Conservation (phyloP, 2,329 filamentous ascomycete species). For the Bretziella fagacearum region DNA sequence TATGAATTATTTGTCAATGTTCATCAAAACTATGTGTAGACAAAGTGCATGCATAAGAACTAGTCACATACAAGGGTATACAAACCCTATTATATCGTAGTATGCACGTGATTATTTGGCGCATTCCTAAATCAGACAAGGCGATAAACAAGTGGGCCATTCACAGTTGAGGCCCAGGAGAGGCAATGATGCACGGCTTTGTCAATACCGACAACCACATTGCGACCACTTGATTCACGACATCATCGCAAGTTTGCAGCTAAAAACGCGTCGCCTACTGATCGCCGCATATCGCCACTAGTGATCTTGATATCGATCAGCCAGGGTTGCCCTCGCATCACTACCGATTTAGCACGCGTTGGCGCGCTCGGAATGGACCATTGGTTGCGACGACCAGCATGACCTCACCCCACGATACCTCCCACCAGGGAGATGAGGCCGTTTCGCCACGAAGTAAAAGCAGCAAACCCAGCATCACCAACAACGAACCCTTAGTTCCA, state of each 20-base stretch:
- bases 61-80: too few relatives aligned
- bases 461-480: background rate
- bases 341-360: slow-evolving; percentile 5
- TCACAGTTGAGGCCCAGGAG: too few relatives aligned
- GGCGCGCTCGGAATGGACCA: slow-evolving; percentile 9
- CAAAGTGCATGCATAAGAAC: too few relatives aligned
- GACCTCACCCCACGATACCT: slow-evolving; percentile 6
- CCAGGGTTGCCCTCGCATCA: background rate
- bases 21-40: too few relatives aligned
- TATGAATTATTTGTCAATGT: too few relatives aligned
- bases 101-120: too few relatives aligned
- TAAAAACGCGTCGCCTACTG: background rate
- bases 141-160: too few relatives aligned
- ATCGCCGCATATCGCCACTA: background rate
- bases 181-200: too few relatives aligned
- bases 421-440: slow-evolving; percentile 18
- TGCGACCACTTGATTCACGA: too few relatives aligned
- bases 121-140: too few relatives aligned
- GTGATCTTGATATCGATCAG: background rate
- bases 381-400: slow-evolving; percentile 8
- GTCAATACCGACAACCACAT: too few relatives aligned
- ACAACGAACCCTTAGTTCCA: background rate
- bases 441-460: slow-evolving; percentile 21
- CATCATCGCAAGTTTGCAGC: background rate
- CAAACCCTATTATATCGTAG: too few relatives aligned